These are phyloP conservation scores for Coemansia sp. DNA, from an alignment of 192 early-diverging fungal genomes.

Conservation along the genomic window DNA sequence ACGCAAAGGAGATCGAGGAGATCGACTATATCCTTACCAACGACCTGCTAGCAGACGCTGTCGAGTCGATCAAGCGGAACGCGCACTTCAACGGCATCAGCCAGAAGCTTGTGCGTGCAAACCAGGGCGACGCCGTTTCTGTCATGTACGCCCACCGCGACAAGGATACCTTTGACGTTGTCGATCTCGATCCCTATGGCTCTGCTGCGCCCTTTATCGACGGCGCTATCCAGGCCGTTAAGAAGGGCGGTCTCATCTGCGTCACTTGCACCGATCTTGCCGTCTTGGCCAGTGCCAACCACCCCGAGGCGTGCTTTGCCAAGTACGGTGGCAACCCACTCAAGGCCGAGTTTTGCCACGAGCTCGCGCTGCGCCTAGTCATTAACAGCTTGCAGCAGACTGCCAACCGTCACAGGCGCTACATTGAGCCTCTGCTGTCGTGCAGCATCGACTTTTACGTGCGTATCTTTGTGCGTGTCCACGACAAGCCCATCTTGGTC, in stretches of 20 bases:
- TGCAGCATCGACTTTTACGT: slow-evolving; percentile 99
- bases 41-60: slow-evolving; percentile 87
- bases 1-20: slow-evolving; percentile 89
- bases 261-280: slow-evolving; percentile 99
- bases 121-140: slow-evolving; percentile 79
- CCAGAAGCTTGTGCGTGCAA: slow-evolving; percentile 71
- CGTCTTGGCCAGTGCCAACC: slow-evolving; percentile 85
- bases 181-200: slow-evolving; percentile 97
- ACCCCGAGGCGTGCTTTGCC: slow-evolving; percentile 84
- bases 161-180: slow-evolving; percentile 73
- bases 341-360: slow-evolving; percentile 88
- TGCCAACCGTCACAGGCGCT: slow-evolving; percentile 79
- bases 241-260: slow-evolving; percentile 90
- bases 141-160: slow-evolving; percentile 70
- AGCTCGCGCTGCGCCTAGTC: slow-evolving; percentile 91
- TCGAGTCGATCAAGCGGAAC: slow-evolving; percentile 85
- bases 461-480: slow-evolving; percentile 91
- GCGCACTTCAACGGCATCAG: slow-evolving; percentile 77
- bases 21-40: slow-evolving; percentile 84
- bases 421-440: slow-evolving; percentile 85
- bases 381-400: slow-evolving; percentile 79
- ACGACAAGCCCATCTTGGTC: slow-evolving; percentile 65
- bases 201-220: slow-evolving; percentile 94
- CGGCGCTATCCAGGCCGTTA: slow-evolving; percentile 88
- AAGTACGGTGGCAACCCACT: slow-evolving; percentile 94